Base-by-base conservation (phyloP, 768 basidiomycete species). In the Chlorophyllum brunneum region DNA sequence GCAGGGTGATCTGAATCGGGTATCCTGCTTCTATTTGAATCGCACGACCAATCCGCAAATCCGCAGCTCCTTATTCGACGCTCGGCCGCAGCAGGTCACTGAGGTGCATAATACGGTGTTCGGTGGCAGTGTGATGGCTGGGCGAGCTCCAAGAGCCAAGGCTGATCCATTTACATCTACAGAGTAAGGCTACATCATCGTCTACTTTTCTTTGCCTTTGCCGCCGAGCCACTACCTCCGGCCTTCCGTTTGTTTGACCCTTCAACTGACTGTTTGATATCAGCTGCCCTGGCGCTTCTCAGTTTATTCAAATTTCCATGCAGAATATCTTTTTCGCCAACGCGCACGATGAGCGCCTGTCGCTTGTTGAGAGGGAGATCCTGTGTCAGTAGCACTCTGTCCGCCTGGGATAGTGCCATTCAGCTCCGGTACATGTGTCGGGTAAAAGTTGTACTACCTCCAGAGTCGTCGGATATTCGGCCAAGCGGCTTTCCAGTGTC, bases 261-360 rank as follows among this genome's bases (percentile, higher is more conserved):
- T 27, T n/a, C 34, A 38, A 6, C 33, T 54, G 26, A n/a, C 36
- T 13, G 26, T 38, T 20, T 27, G 24, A 23, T 36, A 15, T 36
- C 40, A 24, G 27, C 20, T 22, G 44, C 45, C 36, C 42, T 53
- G 23, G 53, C 18, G 20, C 29, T 51, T 16, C 56, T 46, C 23
- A 71, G 27, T 43, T 62, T 65, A 13, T 57, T 49, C 26, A 69
- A 47, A n/a, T 57, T 51, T 6, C 57, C 61, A 6, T 58, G 49
- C 48, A 94, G 60, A 10, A 93, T 82, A 20, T 77, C 69, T 68
- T 92, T 92, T 70, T 95, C 92, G 3, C 89, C 88, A 8, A 90
- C 63, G 30, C 92, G 77, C 10, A 93, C 89, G 40, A 88, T 68
- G 6, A 85, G 62, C 1, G 92, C 92, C 53, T 83, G 73, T 54